Evolutionary conservation across 352 stramenopile species (phyloP), one percentile per base, ranked within the genome.

Genomic region (Pythium coloratum): DNA sequence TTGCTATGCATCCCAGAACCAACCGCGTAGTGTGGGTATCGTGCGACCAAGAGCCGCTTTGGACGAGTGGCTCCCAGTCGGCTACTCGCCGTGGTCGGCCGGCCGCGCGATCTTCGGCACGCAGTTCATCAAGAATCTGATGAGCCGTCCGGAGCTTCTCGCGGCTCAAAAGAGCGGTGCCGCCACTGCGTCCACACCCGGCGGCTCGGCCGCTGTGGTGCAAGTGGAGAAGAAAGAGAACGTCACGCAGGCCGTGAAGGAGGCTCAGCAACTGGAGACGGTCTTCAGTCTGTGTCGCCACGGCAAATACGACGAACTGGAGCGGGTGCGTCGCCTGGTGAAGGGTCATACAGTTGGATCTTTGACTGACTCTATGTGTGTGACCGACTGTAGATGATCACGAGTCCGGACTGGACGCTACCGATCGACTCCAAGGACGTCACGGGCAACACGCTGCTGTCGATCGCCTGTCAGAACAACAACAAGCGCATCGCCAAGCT

Each of bases 401-500:
- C 95, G 59, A 89, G 93, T 54, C 87, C 90, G n/a, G 90, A 98
- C 68, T 97, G 90, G 82, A 88, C 80, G 3, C 70, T 98, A 14
- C 70, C 76, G 12, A 97, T 99, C 66, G 92, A 98, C 59, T 88
- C 90, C 50, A 93, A 96, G 65, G 95, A 99, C 62, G 79, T 83
- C 7, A 87, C 90, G 20, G 95, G 94, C 38, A 98, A 99, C 63
- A 97, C 91, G 2, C 66, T 99, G n/a, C 76, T 99, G 12, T 94
- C 90, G 34, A 80, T 98, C 28, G 95, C 93, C 0, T 97, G 88
- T 33, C 95, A 99, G 66, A 99, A 99, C 82, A 97, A 96, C 72
- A 98, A 98, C 78, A 98, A 98, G 73, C 84, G 95, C 53, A 98
- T 99, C 49, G 84, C 84, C 42, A 99, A 98, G 81, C 82, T 99